These are phyloP conservation scores for Tephrocybe sp. DNA, from an alignment of 768 basidiomycete species.

Conservation along the genomic window DNA sequence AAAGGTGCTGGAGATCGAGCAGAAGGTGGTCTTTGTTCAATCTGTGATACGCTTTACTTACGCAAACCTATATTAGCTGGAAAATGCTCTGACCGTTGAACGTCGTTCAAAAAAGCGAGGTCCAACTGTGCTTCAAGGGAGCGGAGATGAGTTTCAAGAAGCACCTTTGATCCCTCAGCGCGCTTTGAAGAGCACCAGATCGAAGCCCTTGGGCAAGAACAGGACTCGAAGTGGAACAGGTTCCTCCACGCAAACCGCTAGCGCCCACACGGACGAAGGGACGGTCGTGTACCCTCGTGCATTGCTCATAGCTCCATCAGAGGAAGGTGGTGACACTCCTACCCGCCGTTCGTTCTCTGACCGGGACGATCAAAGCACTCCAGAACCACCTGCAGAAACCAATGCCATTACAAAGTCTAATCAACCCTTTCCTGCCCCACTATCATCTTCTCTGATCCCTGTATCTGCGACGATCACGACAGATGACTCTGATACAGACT, in stretches of 20 bases:
- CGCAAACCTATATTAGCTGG: conserved; percentile 51
- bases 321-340: conserved; percentile 38
- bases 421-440: conserved; percentile 10
- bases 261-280: conserved; percentile 29
- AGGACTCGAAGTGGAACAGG: conserved; percentile 60
- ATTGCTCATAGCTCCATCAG: conserved; percentile 29
- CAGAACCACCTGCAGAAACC: conserved; percentile 30
- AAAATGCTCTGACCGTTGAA: conserved; percentile 69
- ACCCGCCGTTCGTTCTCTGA: conserved; percentile 42
- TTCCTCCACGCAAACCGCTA: conserved; percentile 59
- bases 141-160: conserved; percentile 60
- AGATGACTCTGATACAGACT: conserved; percentile 83
- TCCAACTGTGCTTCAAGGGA: conserved; percentile 39
- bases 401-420: conserved; percentile 29
- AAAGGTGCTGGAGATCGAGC: conserved; percentile 87
- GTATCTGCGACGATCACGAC: conserved; percentile 31
- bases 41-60: neutral
- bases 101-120: conserved; percentile 43
- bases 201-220: conserved; percentile 33
- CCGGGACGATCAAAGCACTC: conserved; percentile 32
- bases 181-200: conserved; percentile 32
- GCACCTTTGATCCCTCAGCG: conserved; percentile 41
- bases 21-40: conserved; percentile 75
- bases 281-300: conserved; percentile 25
- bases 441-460: conserved; percentile 20